Evolutionary conservation across 129 eudicot species (phyloP).

Genomic region (Silybum marianum): DNA sequence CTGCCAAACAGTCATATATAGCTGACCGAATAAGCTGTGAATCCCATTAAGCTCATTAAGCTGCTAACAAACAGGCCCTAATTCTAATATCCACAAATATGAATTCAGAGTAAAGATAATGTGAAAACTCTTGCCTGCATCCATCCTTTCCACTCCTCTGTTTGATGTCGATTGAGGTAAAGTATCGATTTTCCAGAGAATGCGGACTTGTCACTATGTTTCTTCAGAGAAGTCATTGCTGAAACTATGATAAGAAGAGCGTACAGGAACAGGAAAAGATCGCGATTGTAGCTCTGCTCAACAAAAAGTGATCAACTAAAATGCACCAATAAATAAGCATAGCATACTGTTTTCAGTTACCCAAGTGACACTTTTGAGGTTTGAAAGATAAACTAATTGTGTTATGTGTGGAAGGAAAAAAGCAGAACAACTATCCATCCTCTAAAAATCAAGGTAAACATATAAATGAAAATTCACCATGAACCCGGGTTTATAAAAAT

Average conservation of each 20-base stretch:
- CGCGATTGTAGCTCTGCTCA: slow-evolving; percentile 86
- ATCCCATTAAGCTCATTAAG: too few species aligned
- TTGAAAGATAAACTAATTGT: slow-evolving; percentile 3
- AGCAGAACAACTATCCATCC: neutral
- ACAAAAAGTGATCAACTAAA: slow-evolving; percentile 24
- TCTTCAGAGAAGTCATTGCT: slow-evolving; percentile 87
- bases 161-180: slow-evolving; percentile 93
- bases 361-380: neutral
- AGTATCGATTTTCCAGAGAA: slow-evolving; percentile 83
- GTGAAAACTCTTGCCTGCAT: slow-evolving; percentile 73
- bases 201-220: slow-evolving; percentile 86
- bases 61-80: too few species aligned
- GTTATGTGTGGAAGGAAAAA: neutral
- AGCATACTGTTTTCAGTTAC: slow-evolving; percentile 1
- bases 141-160: slow-evolving; percentile 99
- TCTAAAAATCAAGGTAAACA: neutral
- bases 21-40: too few species aligned
- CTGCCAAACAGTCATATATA: too few species aligned
- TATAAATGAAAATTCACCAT: neutral
- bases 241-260: slow-evolving; percentile 76
- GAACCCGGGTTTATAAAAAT: neutral
- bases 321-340: neutral
- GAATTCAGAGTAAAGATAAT: slow-evolving; percentile 1
- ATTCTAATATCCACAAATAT: neutral
- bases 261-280: slow-evolving; percentile 81